phyloP scores from a whole-genome alignment of 2,329 filamentous ascomycete genomes.

The Beauveria sp. region DNA sequence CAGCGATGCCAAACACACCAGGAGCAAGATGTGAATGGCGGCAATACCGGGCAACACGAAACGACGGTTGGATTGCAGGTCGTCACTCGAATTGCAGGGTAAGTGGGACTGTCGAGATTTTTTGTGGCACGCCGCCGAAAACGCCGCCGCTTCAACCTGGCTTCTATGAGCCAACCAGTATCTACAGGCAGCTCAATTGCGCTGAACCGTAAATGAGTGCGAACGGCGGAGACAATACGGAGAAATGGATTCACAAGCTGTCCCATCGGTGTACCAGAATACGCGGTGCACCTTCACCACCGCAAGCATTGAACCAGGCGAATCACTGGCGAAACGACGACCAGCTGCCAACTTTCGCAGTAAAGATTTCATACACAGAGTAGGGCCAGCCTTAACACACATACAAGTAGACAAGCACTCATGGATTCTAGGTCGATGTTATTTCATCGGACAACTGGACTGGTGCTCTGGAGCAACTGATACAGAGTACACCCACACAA shows the following conservation, averaged over 20 bases:
- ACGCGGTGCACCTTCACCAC: slow-evolving; percentile 67
- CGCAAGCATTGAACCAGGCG: neutral
- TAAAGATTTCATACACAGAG: slow-evolving; percentile 49
- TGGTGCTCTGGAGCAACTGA: slow-evolving; percentile 44
- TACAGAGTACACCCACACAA: slow-evolving; percentile 27
- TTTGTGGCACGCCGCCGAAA: neutral
- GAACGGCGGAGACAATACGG: neutral
- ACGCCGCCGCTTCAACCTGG: neutral
- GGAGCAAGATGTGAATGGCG: neutral
- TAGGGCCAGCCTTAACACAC: neutral
- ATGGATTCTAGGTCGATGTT: slow-evolving; percentile 50
- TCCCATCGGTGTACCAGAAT: slow-evolving; percentile 41
- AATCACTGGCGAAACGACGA: neutral
- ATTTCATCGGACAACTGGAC: slow-evolving; percentile 62
- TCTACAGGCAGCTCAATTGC: neutral
- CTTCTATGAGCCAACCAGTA: neutral
- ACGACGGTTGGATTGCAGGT: neutral
- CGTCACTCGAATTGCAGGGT: neutral
- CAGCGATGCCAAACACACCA: neutral
- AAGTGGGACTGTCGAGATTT: slow-evolving; percentile 3
- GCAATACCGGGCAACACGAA: too few relatives aligned
- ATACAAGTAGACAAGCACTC: neutral
- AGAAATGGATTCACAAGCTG: slow-evolving; percentile 38
- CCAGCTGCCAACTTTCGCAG: neutral
- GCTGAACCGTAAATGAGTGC: neutral